Evolutionary conservation across 192 early-diverging fungal genomes (phyloP).

Genomic region (Gigaspora rosea): DNA sequence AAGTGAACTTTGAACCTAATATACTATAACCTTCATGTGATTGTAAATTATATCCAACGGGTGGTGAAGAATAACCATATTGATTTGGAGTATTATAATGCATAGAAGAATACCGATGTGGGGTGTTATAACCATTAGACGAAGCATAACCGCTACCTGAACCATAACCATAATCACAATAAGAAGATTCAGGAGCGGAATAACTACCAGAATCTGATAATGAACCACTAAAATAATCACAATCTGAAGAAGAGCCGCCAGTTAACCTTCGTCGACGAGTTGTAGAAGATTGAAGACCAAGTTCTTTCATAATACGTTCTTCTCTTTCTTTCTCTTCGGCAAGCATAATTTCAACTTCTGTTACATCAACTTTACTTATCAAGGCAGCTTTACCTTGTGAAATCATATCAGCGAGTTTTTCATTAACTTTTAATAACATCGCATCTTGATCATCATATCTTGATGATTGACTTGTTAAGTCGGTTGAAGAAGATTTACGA

Average conservation of each 20-base stretch:
- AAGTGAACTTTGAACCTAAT: no score
- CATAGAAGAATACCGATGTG: no score
- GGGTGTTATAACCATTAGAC: no score
- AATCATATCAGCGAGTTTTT: conserved; percentile 24
- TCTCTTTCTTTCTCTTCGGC: conserved; percentile 29
- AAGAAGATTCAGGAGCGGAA: neutral
- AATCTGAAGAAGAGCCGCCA: neutral
- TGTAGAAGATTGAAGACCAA: conserved; percentile 1
- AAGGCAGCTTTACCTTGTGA: conserved; percentile 21
- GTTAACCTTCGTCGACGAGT: neutral
- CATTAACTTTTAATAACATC: conserved; percentile 20
- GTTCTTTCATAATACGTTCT: conserved; percentile 20
- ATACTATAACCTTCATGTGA: no score
- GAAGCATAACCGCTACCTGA: neutral
- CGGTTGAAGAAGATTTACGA: conserved; percentile 12
- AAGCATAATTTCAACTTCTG: conserved; percentile 31
- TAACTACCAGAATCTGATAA: neutral
- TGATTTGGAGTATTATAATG: no score
- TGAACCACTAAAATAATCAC: conserved; percentile 12
- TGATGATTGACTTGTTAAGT: neutral
- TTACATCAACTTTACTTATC: conserved; percentile 22
- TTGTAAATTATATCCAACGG: no score
- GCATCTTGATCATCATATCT: conserved; percentile 15
- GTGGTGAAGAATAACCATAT: no score
- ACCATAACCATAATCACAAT: neutral